Conservation (phyloP, 495 filamentous ascomycete genomes). For the Rusavskia elegans region DNA sequence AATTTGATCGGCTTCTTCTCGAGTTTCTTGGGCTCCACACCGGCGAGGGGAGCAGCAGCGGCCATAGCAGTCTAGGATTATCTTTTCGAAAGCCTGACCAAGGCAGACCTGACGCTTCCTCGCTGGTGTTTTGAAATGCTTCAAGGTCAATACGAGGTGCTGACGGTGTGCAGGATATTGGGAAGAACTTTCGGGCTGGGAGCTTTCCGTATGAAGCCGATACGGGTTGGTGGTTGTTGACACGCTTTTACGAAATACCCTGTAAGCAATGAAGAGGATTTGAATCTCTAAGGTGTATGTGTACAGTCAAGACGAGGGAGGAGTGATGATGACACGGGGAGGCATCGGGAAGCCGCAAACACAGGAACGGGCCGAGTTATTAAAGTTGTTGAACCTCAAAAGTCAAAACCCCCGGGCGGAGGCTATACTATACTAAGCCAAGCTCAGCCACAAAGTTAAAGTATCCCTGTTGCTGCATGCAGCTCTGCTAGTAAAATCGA, state of each 20-base stretch:
- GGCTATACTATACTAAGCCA: background rate
- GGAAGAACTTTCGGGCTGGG: constrained; percentile 1
- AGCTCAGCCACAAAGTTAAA: background rate
- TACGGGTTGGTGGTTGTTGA: background rate
- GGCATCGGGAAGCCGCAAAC: too few relatives aligned
- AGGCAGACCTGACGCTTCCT: constrained; percentile 75
- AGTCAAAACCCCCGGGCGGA: background rate
- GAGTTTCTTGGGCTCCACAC: constrained; percentile 41
- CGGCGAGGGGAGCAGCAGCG: constrained; percentile 29
- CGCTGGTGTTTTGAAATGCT: constrained; percentile 29
- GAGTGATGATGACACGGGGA: too few relatives aligned
- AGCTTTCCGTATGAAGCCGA: background rate
- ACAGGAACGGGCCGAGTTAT: too few relatives aligned
- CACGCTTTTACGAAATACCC: too few relatives aligned
- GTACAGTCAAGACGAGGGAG: too few relatives aligned
- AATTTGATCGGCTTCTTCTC: constrained; percentile 99
- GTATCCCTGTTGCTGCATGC: too few relatives aligned
- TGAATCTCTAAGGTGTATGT: background rate
- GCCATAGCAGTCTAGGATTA: constrained; percentile 38
- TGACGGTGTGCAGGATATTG: background rate
- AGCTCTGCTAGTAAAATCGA: too few relatives aligned
- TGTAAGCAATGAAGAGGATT: background rate
- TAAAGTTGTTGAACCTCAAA: background rate
- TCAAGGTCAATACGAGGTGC: background rate
- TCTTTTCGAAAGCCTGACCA: constrained; percentile 72